phyloP scores from a whole-genome alignment of 768 basidiomycete species.

The Daedaleopsis nitida region DNA sequence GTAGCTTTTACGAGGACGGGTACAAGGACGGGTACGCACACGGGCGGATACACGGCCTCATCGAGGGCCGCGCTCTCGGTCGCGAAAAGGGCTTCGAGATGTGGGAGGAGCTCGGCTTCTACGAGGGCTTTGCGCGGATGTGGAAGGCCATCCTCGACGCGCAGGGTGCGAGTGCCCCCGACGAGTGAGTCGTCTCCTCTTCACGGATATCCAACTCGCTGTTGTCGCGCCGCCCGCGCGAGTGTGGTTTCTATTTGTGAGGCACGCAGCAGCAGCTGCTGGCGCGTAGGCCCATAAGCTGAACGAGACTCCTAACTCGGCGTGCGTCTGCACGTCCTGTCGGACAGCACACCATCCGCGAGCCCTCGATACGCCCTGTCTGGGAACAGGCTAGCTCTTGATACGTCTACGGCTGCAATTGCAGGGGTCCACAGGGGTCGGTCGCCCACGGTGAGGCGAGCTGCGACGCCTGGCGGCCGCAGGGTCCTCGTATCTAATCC shows the following conservation, averaged over 20 bases:
- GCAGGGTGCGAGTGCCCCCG: constrained; percentile 35
- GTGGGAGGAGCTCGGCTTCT: constrained; percentile 97
- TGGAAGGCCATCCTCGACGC: constrained; percentile 60
- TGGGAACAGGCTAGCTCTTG: not conserved
- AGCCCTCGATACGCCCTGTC: not conserved
- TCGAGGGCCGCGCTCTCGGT: constrained; percentile 89
- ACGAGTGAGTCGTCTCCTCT: constrained; percentile 47
- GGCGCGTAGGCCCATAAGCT: no score
- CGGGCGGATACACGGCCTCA: constrained; percentile 85
- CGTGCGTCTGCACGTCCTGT: not conserved
- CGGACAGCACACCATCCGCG: not conserved
- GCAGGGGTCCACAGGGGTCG: no score
- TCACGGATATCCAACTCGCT: not conserved
- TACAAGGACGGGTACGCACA: constrained; percentile 79
- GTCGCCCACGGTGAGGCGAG: no score
- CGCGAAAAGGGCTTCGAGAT: constrained; percentile 91
- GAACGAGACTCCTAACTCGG: not conserved
- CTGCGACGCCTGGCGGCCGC: no score
- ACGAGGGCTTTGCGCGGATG: constrained; percentile 79
- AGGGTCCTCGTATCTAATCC: no score
- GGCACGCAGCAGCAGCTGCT: not conserved
- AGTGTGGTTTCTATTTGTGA: not conserved
- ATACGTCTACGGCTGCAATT: no score
- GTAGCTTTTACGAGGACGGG: constrained; percentile 81
- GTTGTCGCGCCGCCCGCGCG: not conserved